Conservation (phyloP, 805 yeast genomes). For the Spathaspora gorwiae region DNA sequence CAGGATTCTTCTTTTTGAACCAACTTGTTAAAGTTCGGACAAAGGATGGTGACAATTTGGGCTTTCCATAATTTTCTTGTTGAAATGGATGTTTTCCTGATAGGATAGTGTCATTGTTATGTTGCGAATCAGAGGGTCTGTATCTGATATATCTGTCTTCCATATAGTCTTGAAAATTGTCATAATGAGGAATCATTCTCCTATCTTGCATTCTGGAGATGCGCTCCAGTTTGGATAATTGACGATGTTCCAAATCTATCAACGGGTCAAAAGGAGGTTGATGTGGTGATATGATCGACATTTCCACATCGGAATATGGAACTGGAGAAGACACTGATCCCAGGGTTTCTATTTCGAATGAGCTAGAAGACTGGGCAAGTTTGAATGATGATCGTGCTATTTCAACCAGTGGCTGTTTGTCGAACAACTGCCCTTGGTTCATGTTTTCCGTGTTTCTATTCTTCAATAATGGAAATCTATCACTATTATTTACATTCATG, state of each 20-base stretch:
- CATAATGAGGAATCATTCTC: slow-evolving; percentile 8
- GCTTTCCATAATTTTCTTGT: slow-evolving; percentile 4
- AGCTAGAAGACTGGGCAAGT: background rate
- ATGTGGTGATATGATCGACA: slow-evolving; percentile 13
- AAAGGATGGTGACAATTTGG: background rate
- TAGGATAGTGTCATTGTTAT: slow-evolving; percentile 20
- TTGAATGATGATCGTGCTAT: no score
- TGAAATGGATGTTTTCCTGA: slow-evolving; percentile 31
- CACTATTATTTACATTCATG: no score
- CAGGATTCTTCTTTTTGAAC: slow-evolving; percentile 3
- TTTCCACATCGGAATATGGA: slow-evolving; percentile 2
- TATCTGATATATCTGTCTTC: slow-evolving; percentile 29
- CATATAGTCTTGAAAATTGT: slow-evolving; percentile 20
- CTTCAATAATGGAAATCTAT: no score
- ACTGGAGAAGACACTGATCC: background rate
- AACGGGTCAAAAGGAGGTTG: slow-evolving; percentile 17
- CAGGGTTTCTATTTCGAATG: slow-evolving; percentile 1
- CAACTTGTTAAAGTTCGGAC: slow-evolving; percentile 5
- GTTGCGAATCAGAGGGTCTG: slow-evolving; percentile 31
- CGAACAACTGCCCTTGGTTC: no score
- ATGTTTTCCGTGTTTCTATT: no score
- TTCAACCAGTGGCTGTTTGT: no score
- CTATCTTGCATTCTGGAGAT: background rate
- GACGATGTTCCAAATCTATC: background rate
- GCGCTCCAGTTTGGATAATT: no score